Percentiles rank a stretch among this genome's conserved stretches.
Evolutionary conservation across 768 basidiomycete genomes (phyloP).

Genomic region (Leccinum imitatum): DNA sequence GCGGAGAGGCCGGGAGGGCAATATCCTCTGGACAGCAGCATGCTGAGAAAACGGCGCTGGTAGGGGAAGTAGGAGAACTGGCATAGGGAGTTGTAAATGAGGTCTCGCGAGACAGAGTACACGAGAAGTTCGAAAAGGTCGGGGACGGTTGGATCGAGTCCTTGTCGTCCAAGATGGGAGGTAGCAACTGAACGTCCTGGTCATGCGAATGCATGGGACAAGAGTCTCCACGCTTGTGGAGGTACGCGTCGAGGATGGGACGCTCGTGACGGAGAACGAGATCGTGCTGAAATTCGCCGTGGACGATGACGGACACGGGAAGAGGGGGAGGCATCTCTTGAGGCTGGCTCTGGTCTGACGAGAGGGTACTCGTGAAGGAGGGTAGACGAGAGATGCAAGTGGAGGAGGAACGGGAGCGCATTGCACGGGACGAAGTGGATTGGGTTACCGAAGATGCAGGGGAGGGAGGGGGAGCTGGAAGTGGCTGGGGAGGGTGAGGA

Average conservation of each 20-base stretch:
- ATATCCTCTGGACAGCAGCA: conserved; percentile 26
- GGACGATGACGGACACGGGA: conserved; percentile 33
- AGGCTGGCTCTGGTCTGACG: conserved; percentile 32
- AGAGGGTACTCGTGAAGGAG: conserved; percentile 35
- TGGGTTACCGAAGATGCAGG: conserved; percentile 29
- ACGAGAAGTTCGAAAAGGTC: conserved; percentile 29
- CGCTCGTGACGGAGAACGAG: conserved; percentile 19
- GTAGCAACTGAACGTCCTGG: conserved; percentile 19
- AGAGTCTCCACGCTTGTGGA: conserved; percentile 21
- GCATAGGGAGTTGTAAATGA: conserved; percentile 24
- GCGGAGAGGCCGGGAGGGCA: conserved; percentile 27
- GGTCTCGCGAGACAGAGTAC: conserved; percentile 27
- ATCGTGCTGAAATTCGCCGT: conserved; percentile 30
- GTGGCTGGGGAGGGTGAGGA: conserved; percentile 12
- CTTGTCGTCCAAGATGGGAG: conserved; percentile 21
- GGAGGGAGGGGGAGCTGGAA: conserved; percentile 28
- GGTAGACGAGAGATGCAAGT: conserved; percentile 32
- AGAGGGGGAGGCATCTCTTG: conserved; percentile 26
- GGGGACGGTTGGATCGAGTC: conserved; percentile 30
- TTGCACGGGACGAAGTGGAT: conserved; percentile 26
- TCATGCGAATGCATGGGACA: conserved; percentile 3
- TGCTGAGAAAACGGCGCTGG: conserved; percentile 15
- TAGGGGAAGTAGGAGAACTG: conserved; percentile 26
- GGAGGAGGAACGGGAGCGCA: conserved; percentile 33
- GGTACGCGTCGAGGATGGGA: conserved; percentile 10